phyloP scores from a whole-genome alignment of 805 yeast genomes.

The Komagataella phaffii region DNA sequence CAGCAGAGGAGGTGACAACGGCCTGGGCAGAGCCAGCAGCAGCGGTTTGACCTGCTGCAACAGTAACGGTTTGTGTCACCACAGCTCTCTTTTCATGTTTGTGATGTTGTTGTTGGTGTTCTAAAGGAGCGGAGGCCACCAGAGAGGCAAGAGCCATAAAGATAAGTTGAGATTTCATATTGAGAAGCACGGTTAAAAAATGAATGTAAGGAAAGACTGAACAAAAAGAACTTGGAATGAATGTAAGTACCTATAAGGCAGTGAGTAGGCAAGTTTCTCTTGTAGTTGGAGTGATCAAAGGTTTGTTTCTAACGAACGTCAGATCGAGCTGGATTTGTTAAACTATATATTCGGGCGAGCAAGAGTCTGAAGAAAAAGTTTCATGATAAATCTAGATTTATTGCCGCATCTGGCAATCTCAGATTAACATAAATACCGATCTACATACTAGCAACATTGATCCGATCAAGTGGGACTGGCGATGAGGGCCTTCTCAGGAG shows the following conservation, averaged over 20 bases:
- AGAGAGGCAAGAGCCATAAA: conserved; percentile 13
- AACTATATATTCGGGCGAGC: not conserved
- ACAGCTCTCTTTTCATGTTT: conserved; percentile 34
- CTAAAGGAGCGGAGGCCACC: conserved; percentile 19
- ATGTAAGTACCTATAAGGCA: not conserved
- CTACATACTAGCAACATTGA: not conserved
- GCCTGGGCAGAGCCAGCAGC: conserved; percentile 6
- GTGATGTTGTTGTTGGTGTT: conserved; percentile 33
- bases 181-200: not conserved
- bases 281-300: not conserved
- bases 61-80: conserved; percentile 24
- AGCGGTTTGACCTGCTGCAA: conserved; percentile 20
- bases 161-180: not conserved
- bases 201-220: not conserved
- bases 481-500: too few species aligned
- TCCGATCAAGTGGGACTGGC: too few species aligned
- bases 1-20: conserved; percentile 8
- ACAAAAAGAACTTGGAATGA: not conserved
- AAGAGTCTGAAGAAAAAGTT: not conserved
- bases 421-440: not conserved
- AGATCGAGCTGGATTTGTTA: not conserved
- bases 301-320: not conserved
- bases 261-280: not conserved
- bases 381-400: not conserved
- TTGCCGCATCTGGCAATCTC: not conserved